These are phyloP conservation scores for Candida cerambycidarum DNA, from an alignment of 805 yeast genomes.

Conservation along the genomic window DNA sequence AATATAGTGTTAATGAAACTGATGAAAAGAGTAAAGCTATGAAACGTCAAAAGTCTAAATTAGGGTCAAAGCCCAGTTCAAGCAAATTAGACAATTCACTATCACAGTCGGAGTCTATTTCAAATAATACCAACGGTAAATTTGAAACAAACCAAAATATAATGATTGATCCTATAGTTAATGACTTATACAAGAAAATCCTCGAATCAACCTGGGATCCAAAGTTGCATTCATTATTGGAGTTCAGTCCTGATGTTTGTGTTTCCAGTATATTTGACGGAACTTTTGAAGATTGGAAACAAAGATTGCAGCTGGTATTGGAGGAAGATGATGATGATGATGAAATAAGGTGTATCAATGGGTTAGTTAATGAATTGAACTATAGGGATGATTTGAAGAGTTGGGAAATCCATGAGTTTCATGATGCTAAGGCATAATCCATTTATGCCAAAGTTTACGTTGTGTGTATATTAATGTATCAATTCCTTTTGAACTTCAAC, in stretches of 20 bases:
- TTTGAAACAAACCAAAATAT: slow-evolving; percentile 10
- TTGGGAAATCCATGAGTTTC: slow-evolving; percentile 24
- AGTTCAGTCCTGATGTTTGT: slow-evolving; percentile 64
- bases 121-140: not conserved
- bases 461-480: not conserved
- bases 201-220: slow-evolving; percentile 65
- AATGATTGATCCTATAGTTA: slow-evolving; percentile 50
- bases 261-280: slow-evolving; percentile 73
- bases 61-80: not conserved
- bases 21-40: slow-evolving; percentile 1
- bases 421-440: not conserved
- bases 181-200: slow-evolving; percentile 50
- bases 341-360: slow-evolving; percentile 29
- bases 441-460: no score
- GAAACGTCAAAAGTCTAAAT: slow-evolving; percentile 3
- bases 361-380: slow-evolving; percentile 37
- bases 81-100: not conserved
- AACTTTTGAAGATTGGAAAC: slow-evolving; percentile 20
- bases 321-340: slow-evolving; percentile 21
- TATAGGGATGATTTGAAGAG: slow-evolving; percentile 38
- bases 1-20: not conserved
- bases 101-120: not conserved
- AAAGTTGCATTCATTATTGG: slow-evolving; percentile 45
- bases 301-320: slow-evolving; percentile 13
- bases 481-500: slow-evolving; percentile 2